Conservation (phyloP, 169 alveolate species). For the Perkinsus marinus region DNA sequence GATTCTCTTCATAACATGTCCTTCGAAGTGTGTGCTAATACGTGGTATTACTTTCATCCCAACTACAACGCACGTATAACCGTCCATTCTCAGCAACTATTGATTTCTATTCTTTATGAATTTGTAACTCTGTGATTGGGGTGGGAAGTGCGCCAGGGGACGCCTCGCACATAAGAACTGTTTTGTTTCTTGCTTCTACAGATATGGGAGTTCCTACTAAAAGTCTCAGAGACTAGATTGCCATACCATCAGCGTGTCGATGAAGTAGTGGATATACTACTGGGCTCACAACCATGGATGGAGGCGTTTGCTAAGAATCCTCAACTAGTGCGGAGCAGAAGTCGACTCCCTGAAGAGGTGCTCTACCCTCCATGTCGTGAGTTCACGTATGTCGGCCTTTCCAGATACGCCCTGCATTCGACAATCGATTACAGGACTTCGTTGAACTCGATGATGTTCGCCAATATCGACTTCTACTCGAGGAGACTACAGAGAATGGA, state of each 20-base stretch:
- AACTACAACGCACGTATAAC: no score
- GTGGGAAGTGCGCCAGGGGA: neutral
- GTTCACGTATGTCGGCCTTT: neutral
- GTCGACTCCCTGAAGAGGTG: neutral
- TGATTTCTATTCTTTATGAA: no score
- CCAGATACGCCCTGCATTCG: neutral
- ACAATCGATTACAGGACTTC: neutral
- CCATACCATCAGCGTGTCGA: neutral
- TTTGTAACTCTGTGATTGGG: no score
- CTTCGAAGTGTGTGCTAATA: no score
- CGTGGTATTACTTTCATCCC: no score
- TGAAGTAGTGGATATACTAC: neutral
- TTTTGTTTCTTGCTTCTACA: neutral
- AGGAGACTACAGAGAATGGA: neutral
- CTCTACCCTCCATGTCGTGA: neutral
- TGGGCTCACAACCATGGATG: neutral
- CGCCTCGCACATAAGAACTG: neutral
- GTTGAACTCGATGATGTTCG: neutral
- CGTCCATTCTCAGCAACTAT: no score
- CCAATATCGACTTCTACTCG: neutral
- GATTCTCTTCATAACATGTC: no score
- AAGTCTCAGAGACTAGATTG: neutral
- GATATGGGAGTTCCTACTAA: neutral
- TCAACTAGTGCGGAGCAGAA: neutral
- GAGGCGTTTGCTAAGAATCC: neutral